A percentile compares a stretch with the other conserved stretches of the same genome.
Evolutionary conservation across 2,329 filamentous ascomycete genomes (phyloP).

Genomic region (Lasiodiplodia hormozganensis): DNA sequence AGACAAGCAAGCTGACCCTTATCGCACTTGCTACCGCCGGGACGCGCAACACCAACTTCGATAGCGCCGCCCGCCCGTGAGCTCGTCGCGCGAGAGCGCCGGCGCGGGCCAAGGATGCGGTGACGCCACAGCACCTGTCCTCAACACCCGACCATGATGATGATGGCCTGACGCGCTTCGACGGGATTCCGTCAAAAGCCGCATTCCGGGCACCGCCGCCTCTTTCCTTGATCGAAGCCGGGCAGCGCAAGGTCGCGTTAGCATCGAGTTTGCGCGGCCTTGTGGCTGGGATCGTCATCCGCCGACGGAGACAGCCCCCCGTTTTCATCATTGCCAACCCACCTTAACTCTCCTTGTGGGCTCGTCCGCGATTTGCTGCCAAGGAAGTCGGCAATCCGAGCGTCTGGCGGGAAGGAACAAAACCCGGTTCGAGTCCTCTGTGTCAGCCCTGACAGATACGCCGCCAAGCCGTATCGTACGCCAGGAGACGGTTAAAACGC

Average conservation of each 20-base stretch:
- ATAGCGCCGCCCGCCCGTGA: neutral
- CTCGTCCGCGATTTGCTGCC: neutral
- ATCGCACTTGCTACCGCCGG: neutral
- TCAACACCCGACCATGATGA: neutral
- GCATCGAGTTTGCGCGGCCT: slow-evolving; percentile 3
- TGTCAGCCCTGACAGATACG: neutral
- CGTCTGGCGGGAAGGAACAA: neutral
- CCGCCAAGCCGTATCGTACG: no score
- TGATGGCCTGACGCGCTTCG: neutral
- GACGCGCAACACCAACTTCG: no score
- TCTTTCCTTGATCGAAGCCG: neutral
- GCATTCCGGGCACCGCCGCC: slow-evolving; percentile 4
- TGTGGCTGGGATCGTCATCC: slow-evolving; percentile 20
- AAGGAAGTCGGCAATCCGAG: neutral
- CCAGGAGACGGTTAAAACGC: neutral
- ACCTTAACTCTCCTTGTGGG: neutral
- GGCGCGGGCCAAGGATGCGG: neutral
- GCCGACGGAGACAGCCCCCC: slow-evolving; percentile 11
- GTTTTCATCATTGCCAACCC: slow-evolving; percentile 19
- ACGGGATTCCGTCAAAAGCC: neutral
- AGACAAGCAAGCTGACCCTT: slow-evolving; percentile 2
- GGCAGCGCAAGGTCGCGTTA: neutral
- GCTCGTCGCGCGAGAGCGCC: neutral
- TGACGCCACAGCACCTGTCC: slow-evolving; percentile 14
- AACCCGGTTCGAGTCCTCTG: neutral